A percentile compares a stretch with the other conserved stretches of the same genome.
These are phyloP conservation scores for Ascosphaera apis DNA, from an alignment of 2,329 filamentous ascomycete genomes.

Conservation along the genomic window DNA sequence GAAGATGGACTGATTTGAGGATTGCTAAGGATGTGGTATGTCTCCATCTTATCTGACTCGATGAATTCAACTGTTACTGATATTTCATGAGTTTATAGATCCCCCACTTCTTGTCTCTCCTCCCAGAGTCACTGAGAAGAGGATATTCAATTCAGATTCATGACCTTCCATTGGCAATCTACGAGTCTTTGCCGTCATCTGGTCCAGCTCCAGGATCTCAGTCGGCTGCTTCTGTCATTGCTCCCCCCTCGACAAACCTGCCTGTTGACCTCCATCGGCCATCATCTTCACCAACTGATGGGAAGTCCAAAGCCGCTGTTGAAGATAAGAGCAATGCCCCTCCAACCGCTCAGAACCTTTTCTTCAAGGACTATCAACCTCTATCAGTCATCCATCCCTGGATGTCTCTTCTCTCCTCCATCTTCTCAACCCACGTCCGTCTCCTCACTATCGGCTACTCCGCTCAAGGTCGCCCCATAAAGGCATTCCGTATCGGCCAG, in stretches of 20 bases:
- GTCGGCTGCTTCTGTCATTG: conserved; percentile 4
- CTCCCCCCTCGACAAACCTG: conserved; percentile 9
- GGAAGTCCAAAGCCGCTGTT: too few species aligned
- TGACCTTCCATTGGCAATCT: conserved; percentile 55
- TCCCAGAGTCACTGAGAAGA: conserved; percentile 50
- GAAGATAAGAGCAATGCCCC: conserved; percentile 12
- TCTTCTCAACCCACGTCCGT: conserved; percentile 63
- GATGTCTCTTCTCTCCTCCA: conserved; percentile 73
- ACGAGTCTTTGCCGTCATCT: conserved; percentile 44
- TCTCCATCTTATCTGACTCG: conserved; percentile 4
- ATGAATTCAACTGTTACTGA: conserved; percentile 1
- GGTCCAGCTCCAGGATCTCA: conserved; percentile 9
- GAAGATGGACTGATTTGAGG: conserved; percentile 74
- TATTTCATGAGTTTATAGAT: conserved; percentile 19
- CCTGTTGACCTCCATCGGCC: conserved; percentile 13
- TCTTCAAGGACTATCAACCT: conserved; percentile 84
- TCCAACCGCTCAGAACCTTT: conserved; percentile 35
- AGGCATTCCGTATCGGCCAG: conserved; percentile 53
- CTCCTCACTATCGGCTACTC: conserved; percentile 60
- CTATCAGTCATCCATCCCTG: conserved; percentile 65
- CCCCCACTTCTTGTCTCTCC: conserved; percentile 50
- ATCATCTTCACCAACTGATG: too few species aligned
- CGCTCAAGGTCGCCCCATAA: conserved; percentile 70
- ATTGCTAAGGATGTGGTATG: conserved; percentile 50
- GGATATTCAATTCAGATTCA: conserved; percentile 56